These are phyloP conservation scores for Rutidosis leptorrhynchoides DNA, from an alignment of 129 eudicot species.

Conservation along the genomic window DNA sequence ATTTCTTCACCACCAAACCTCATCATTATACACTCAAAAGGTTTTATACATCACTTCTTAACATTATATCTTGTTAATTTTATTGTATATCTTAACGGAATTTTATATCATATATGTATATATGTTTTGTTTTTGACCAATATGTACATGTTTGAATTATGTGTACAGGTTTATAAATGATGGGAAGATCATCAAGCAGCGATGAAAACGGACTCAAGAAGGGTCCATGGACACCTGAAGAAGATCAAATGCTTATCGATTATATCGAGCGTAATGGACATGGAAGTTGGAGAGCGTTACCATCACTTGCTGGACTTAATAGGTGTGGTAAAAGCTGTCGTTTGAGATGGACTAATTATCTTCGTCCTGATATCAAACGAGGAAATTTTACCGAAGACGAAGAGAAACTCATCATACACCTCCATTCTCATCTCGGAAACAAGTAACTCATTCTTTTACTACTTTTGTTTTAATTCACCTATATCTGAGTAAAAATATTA, in stretches of 20 bases:
- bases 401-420: slow-evolving; percentile 56
- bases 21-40: slow-evolving; percentile 14
- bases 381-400: slow-evolving; percentile 52
- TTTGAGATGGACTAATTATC: slow-evolving; percentile 55
- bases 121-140: neutral
- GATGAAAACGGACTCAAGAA: slow-evolving; percentile 40
- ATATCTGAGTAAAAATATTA: too few species aligned
- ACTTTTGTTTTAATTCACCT: neutral
- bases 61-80: neutral
- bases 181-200: slow-evolving; percentile 26
- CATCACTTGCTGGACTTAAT: slow-evolving; percentile 45
- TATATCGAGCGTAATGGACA: slow-evolving; percentile 46
- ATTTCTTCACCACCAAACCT: slow-evolving; percentile 2
- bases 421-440: slow-evolving; percentile 59
- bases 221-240: slow-evolving; percentile 60
- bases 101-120: neutral
- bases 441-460: slow-evolving; percentile 28
- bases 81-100: neutral
- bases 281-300: slow-evolving; percentile 65
- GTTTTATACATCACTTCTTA: neutral
- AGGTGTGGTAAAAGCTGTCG: slow-evolving; percentile 63
- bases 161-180: slow-evolving; percentile 11
- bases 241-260: slow-evolving; percentile 45
- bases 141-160: neutral
- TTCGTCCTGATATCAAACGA: slow-evolving; percentile 51